Base-by-base conservation (phyloP, 306 rosid genomes). In the Trifolium subterraneum region DNA sequence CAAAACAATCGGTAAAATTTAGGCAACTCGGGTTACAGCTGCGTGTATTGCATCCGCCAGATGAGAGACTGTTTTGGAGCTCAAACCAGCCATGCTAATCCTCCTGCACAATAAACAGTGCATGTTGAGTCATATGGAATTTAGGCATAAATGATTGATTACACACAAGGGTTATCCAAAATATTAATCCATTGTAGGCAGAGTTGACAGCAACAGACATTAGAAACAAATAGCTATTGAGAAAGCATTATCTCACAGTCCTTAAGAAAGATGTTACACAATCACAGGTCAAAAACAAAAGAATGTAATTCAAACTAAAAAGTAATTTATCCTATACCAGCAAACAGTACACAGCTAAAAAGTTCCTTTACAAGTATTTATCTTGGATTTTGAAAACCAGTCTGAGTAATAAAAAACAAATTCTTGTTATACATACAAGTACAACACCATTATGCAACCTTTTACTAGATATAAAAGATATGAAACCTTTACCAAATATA, bases 51-150 rank as follows among this genome's bases (percentile, higher is more conserved):
- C 98, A 38, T 95, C 97, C 0, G 97, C 87, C 65, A 95, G 88
- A 80, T 90, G 99, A 29, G 97, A 91, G 19, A 95, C 97, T 6
- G 98, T 95, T 84, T 55, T 92, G 25, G 97, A 81, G 83, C 98
- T 92, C 84, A 95, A 84, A 77, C 99, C 98, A 38, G 99, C 98
- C 99, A 95, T 92, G 88, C 99, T 95, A 60, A 95, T 95, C 82
- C 98, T 89, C 91, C 99, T 95, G 92, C 84, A 83, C 48, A 74
- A 77, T 36, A 62, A 67, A 74, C 48, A 38, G 7, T 12, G 25
- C 45, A 48, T 52, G 50, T 64, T 64, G 10, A 68, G 68, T 70
- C 18, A 77, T 48, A 4, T 19, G 16, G 33, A 71, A 68, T 77
- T 42, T 22, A 19, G 10, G 44, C 52, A 62, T 23, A 56, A 35